These are phyloP conservation scores for Auriscalpium orientale DNA, from an alignment of 768 basidiomycete genomes.

Conservation along the genomic window DNA sequence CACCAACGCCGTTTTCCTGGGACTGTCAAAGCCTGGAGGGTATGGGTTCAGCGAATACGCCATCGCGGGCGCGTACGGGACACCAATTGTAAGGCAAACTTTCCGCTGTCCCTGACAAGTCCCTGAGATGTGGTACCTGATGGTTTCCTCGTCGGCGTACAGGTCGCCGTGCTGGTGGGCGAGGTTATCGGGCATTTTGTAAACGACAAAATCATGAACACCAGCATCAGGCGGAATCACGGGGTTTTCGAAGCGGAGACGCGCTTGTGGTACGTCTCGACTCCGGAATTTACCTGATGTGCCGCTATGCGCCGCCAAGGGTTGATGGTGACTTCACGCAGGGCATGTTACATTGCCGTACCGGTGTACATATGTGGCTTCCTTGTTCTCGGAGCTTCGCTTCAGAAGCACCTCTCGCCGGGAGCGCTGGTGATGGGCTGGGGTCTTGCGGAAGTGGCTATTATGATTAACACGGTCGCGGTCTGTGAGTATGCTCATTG, in stretches of 20 bases:
- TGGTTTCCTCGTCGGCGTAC: background rate
- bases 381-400: constrained; percentile 43
- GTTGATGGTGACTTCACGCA: constrained; percentile 13
- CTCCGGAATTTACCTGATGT: background rate
- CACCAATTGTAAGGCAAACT: constrained; percentile 37
- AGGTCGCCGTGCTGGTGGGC: constrained; percentile 42
- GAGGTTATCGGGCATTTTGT: constrained; percentile 41
- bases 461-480: constrained; percentile 54
- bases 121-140: background rate
- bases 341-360: constrained; percentile 53
- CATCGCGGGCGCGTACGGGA: constrained; percentile 45
- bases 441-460: constrained; percentile 49
- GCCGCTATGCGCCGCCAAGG: no score
- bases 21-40: constrained; percentile 42
- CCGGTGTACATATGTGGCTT: constrained; percentile 55
- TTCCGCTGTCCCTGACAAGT: background rate
- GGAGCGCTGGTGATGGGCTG: constrained; percentile 56
- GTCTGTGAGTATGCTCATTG: constrained; percentile 42
- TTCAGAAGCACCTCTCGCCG: constrained; percentile 43
- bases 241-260: constrained; percentile 48
- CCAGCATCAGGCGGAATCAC: constrained; percentile 33
- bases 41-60: constrained; percentile 42
- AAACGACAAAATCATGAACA: constrained; percentile 40
- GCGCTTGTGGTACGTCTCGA: constrained; percentile 43
- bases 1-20: constrained; percentile 58